A percentile compares a stretch with the other conserved stretches of the same genome.
phyloP scores from a whole-genome alignment of 768 basidiomycete species.

The Exsudoporus frostii region DNA sequence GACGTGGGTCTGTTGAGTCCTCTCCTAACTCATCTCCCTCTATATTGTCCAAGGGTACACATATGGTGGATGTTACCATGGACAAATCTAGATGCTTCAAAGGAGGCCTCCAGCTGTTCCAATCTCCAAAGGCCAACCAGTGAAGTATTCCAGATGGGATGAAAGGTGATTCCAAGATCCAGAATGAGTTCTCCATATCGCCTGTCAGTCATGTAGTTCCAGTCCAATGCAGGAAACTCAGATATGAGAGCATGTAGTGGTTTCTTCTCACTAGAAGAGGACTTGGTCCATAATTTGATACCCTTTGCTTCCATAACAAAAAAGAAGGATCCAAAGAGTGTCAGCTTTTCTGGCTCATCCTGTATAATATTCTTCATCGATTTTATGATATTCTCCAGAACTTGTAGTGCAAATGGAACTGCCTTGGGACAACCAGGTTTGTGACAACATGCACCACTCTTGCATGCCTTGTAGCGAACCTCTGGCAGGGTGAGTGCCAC shows the following conservation, averaged over 20 bases:
- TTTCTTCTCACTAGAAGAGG: background rate
- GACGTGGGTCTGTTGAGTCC: background rate
- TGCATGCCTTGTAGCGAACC: no score
- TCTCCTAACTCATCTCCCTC: constrained; percentile 1
- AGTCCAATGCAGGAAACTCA: background rate
- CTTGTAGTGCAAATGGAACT: no score
- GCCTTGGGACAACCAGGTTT: no score
- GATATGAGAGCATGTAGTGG: background rate
- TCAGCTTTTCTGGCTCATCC: no score
- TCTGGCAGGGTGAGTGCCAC: no score
- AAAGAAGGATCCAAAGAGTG: background rate
- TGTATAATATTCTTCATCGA: no score
- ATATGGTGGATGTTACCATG: background rate
- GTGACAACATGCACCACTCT: no score
- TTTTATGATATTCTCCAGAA: no score
- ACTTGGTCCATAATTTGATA: constrained; percentile 1
- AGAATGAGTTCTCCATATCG: background rate
- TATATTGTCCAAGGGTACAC: background rate
- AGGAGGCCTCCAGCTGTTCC: background rate
- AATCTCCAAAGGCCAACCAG: no score
- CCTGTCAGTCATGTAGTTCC: background rate
- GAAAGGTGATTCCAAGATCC: background rate
- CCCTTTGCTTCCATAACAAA: background rate
- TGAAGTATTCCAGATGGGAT: no score
- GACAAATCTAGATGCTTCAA: background rate